A percentile compares a stretch with the other conserved stretches of the same genome.
phyloP scores from a whole-genome alignment of 2,329 filamentous ascomycete genomes.

The Neonectria hederae region DNA sequence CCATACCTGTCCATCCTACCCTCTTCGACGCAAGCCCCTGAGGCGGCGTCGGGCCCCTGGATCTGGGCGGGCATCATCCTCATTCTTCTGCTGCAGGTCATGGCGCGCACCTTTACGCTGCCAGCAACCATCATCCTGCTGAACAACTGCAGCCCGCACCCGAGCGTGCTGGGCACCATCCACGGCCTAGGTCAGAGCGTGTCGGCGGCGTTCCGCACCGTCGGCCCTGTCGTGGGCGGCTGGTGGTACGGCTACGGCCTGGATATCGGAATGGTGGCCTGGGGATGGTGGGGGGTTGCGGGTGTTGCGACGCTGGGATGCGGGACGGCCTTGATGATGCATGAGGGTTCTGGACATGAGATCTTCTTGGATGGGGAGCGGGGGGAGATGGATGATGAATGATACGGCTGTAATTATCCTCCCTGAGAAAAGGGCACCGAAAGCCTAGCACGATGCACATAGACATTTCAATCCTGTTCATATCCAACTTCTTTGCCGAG shows the following conservation, averaged over 20 bases:
- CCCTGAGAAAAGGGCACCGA: background rate
- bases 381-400: constrained; percentile 36
- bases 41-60: constrained; percentile 25
- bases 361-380: constrained; percentile 61
- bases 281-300: constrained; percentile 60
- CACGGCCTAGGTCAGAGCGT: constrained; percentile 64
- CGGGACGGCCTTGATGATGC: constrained; percentile 66
- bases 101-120: constrained; percentile 75
- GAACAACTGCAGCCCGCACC: constrained; percentile 69
- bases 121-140: constrained; percentile 68
- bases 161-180: constrained; percentile 66
- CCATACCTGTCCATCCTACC: constrained; percentile 69
- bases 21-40: constrained; percentile 25
- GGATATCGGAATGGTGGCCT: constrained; percentile 56
- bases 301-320: constrained; percentile 65
- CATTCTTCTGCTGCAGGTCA: constrained; percentile 74
- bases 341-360: constrained; percentile 72
- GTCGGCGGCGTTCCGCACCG: constrained; percentile 58
- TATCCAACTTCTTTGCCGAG: background rate
- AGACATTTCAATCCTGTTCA: background rate
- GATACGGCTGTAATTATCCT: background rate
- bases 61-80: constrained; percentile 43
- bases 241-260: constrained; percentile 58
- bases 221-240: constrained; percentile 61
- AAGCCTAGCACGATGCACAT: background rate